Evolutionary conservation across 768 basidiomycete genomes (phyloP), one percentile per base, ranked within the genome.

Genomic region (Mycena metata): DNA sequence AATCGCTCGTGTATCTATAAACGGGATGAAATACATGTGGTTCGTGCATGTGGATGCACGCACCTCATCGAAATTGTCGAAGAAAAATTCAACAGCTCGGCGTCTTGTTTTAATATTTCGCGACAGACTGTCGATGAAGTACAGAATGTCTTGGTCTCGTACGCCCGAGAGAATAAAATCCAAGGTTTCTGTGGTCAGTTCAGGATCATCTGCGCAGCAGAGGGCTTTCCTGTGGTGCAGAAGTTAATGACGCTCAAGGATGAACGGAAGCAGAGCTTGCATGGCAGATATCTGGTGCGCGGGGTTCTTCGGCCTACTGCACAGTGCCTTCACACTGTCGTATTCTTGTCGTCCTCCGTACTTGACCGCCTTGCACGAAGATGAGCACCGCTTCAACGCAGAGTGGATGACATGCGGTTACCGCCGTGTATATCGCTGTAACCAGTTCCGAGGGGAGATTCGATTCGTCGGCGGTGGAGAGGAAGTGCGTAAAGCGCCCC

Each of bases 1-100:
- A 63, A 68, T 24, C 43, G 67, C 45, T 69, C 62, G 58, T 69
- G 62, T 21, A 56, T 64, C 61, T 69, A 62, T 46, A 41, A 17
- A 54, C 67, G 62, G 62, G 35, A 69, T 69, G 56, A 69, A 69
- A 60, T 60, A 35, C 57, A 60, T 64, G 62, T 41, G 67, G 42
- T 7, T 41, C 47, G 39, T 56, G 60, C 60, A 52, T 56, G 66
- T 8, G 43, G 35, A 63, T n/a, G 43, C 13, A 21, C 57, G 33
- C 71, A 72, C 85, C 64, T 69, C 86, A 82, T 70, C 74, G 73
- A 85, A 90, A 73, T 89, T 82, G n/a, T 82, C 77, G 79, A 83
- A 80, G 76, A 89, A 85, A 76, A 85, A 88, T 42, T 80, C 69
- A 11, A 79, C 82, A n/a, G 83, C 76, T 56, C 77, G 73, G 47